Evolutionary conservation across 169 alveolate genomes (phyloP), one percentile per base, ranked within the genome.

Genomic region (Babesia ovata): DNA sequence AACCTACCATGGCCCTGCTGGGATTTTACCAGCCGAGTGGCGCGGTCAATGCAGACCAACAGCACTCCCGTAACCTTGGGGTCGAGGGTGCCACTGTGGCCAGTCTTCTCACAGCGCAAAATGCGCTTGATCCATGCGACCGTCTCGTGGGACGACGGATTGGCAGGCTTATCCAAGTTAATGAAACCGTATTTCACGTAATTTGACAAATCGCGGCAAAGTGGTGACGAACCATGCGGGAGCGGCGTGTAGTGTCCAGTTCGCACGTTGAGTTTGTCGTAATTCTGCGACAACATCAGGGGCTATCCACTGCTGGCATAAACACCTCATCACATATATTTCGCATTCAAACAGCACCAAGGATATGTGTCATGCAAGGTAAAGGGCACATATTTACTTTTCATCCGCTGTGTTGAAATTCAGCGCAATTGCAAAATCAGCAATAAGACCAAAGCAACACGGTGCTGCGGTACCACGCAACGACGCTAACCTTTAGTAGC

Each of bases 61-160:
- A 98, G 92, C 74, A 99, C 98, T 21, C 99, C 99, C 19, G 99
- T 97, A 48, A 98, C 99, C 90, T 98, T 98, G 13, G 99, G 99
- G 86, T 98, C 99, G 57, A 98, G 92, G n/a, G 99, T 98, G 52
- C 99, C 99, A 76, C 98, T 91, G 91, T 98, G 99, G 24, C 99
- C 99, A 26, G 99, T 98, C 94, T 98, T 98, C 84, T 98, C 99
- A 69, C 98, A 97, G 75, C 98, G 94, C 86, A 98, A 92, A 61
- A 98, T 97, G 75, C 96, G 95, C 89, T 98, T 98, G 49, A 98
- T 94, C 99, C 99, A 98, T 19, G 99, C 98, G n/a, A 98, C 99
- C 33, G 96, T 98, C 91, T 98, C 99, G 89, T 98, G 99, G 52
- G 99, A 96, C 22, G 99, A 97, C 29, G 99, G 99, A 91, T 98